Base-by-base conservation (phyloP, 345 rosid genomes). In the Litchi chinensis region DNA sequence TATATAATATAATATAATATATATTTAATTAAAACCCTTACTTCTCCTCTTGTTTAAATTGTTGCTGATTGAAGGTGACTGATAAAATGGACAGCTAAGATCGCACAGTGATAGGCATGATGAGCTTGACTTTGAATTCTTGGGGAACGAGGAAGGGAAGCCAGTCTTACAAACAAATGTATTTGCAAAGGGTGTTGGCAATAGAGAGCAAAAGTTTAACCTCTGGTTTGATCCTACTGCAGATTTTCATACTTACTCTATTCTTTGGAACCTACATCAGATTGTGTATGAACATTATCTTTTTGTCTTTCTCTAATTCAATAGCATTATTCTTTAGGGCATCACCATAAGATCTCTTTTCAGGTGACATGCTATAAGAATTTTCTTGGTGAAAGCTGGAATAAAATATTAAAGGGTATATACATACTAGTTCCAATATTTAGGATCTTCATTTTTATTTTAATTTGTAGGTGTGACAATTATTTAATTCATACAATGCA, bases 251-350 rank as follows among this genome's bases (percentile, higher is more conserved):
- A 79, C 76, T 46, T 93, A 94, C 77, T 48, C 70, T 11, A 74
- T 93, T 74, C 93, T 94, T 26, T 94, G 97, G 96, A 94, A 94
- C 80, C 74, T 79, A 70, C 85, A 83, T 75, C 98, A 93, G 50
- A 87, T 91, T 66, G 92, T 90, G 98, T 94, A 88, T 52, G 94
- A 43, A 74, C 12, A 5, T 18, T 65, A 11, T 62, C 70, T 6
- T 26, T 63, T 78, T 26, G 65, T 52, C 18, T 73, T n/a, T 18
- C 21, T 18, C 6, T 56, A 2, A 16, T 73, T 15, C 37, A 10
- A 11, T 46, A 46, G 5, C 12, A 46, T 46, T 46, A 46, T 46
- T 11, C 52, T 7, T 46, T 7, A 46, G 52, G 12, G 52, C 12
- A 8, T 46, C 52, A 46, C 10, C 12, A 46, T 46, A 11, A 46